Evolutionary conservation across 768 basidiomycete species (phyloP), one percentile per base, ranked within the genome.

Genomic region (Clathrus columnatus): DNA sequence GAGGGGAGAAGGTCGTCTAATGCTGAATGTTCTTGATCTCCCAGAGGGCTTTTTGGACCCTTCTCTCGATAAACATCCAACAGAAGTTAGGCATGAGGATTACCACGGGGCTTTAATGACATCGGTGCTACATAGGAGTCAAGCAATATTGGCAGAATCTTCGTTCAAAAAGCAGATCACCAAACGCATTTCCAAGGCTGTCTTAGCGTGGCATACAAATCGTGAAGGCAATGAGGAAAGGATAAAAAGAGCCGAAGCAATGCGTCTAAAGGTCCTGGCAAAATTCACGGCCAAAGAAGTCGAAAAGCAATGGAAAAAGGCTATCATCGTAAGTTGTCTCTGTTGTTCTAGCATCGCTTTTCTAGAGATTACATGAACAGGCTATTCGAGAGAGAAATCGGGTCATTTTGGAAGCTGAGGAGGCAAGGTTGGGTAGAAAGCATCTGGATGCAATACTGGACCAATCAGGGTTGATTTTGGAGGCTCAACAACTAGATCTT

Each of bases 371-470:
- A 46, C 24, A 7, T 16, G 20, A 30, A 17, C 59, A 89, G 87
- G 81, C 89, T 68, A 77, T 92, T 17, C 81, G 87, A 4, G 84
- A 88, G 57, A 78, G 84, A 61, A 76, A 82, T 58, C 73, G 85
- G 30, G 71, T 78, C 42, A 75, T 73, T 50, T 71, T 74, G 11
- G 87, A 88, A 64, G 84, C 75, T 17, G 92, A 96, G 68, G 87
- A 93, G 67, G 76, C 82, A 59, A 76, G 81, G 28, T 75, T 83
- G 5, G 91, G 93, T 0, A 85, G 85, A 58, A 82, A 85, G 59
- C 93, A 96, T 69, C 76, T 97, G 20, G 88, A 94, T 66, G 89
- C 86, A 4, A 90, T 97, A 59, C 73, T 97, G 46, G 82, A 91
- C 68, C 87, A 94, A 63, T 94, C 91, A 30, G 88, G 88, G 0